Base-by-base conservation (phyloP, 106 monocot species). In the Iris macrosiphon region DNA sequence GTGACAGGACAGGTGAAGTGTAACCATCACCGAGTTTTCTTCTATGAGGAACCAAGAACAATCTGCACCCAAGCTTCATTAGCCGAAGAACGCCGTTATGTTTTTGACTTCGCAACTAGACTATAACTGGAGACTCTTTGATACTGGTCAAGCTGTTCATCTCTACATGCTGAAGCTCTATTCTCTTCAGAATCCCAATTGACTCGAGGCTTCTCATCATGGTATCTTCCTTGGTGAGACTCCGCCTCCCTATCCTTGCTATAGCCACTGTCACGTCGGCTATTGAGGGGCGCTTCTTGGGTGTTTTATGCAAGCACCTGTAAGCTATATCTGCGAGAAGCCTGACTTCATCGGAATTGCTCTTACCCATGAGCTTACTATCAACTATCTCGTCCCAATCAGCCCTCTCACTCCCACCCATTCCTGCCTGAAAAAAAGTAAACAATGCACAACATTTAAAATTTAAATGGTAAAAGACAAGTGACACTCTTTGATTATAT, bases 311-410 rank as follows among this genome's bases (percentile, higher is more conserved):
- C 33, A 98, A 61, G 44, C 90, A 90, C 51, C 56, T 72, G 64
- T 90, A 59, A 21, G 83, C 90, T 35, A 87, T 47, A 20, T 86
- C 71, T 5, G 90, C 96, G 18, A 98, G 79, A 17, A 56, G 60
- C 51, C 59, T 44, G 11, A 90, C 75, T 64, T 83, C 86, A 33
- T 66, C 61, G 0, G 51, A 31, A 35, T 75, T 72, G 58, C 72
- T 78, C 22, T 63, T 53, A 16, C 73, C 82, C 9, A 72, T 41
- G 10, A 96, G 78, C 49, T 78, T 76, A 52, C 71, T 77, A 28
- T 96, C 95, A 6, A 96, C 33, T 74, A 96, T 96, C 72, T 89
- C 89, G 17, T 77, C 85, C 95, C 89, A 96, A 52, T 86, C 78
- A 22, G 68, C 69, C 17, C 68, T 79, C 25, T 83, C 86, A 33